Percentiles rank a stretch among this genome's conserved stretches.
Evolutionary conservation across 2,329 filamentous ascomycete genomes (phyloP).

Genomic region (Sclerotinia subarctica): DNA sequence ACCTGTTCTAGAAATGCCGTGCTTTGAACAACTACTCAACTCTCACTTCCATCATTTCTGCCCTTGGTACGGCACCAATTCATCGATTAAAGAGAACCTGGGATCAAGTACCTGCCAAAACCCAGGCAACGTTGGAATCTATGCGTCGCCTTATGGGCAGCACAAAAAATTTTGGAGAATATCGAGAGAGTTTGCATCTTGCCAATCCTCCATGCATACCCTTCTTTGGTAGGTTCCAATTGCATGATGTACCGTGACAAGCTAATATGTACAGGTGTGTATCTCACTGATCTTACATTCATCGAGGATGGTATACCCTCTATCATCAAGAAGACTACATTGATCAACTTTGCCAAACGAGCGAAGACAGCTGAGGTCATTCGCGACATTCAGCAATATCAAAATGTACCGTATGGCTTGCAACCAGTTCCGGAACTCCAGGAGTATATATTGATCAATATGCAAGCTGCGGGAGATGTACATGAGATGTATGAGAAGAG

Average conservation of each 20-base stretch:
- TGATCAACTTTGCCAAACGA: slow-evolving; percentile 98
- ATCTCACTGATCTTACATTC: slow-evolving; percentile 94
- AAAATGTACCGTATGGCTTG: slow-evolving; percentile 93
- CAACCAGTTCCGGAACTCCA: slow-evolving; percentile 88
- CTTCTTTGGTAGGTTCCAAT: slow-evolving; percentile 73
- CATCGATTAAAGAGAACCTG: slow-evolving; percentile 91
- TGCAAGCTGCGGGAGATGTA: slow-evolving; percentile 91
- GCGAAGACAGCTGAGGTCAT: slow-evolving; percentile 98
- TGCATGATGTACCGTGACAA: slow-evolving; percentile 6
- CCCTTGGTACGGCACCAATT: slow-evolving; percentile 89
- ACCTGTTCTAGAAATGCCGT: slow-evolving; percentile 75
- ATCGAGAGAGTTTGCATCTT: slow-evolving; percentile 85
- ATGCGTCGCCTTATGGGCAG: slow-evolving; percentile 96
- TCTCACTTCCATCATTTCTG: slow-evolving; percentile 94
- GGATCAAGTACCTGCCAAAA: slow-evolving; percentile 87
- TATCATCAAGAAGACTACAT: slow-evolving; percentile 89
- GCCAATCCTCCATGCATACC: slow-evolving; percentile 97
- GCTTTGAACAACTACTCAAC: slow-evolving; percentile 94
- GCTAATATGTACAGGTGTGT: slow-evolving; percentile 64
- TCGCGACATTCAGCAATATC: slow-evolving; percentile 96
- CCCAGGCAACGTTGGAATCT: slow-evolving; percentile 73
- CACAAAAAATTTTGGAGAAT: slow-evolving; percentile 97
- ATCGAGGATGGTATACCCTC: slow-evolving; percentile 98
- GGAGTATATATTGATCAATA: slow-evolving; percentile 94
- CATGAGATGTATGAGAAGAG: slow-evolving; percentile 99